A percentile compares a stretch with the other conserved stretches of the same genome.
These are phyloP conservation scores for Euphrasia arctica DNA, from an alignment of 305 asterid genomes.

Conservation along the genomic window DNA sequence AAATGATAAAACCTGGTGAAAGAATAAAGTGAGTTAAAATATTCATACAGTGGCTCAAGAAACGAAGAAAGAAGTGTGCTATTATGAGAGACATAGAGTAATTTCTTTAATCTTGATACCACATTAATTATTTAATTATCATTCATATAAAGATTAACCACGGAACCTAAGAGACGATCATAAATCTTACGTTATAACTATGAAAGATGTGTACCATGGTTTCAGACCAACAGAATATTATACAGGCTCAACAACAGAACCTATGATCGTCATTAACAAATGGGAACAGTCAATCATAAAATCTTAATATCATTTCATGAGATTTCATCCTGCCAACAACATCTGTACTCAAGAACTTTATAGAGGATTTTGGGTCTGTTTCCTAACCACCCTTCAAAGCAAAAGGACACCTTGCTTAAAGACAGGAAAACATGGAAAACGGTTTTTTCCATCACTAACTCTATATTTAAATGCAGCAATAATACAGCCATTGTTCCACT, in stretches of 20 bases:
- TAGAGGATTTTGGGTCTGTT: background rate
- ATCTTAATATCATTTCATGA: background rate
- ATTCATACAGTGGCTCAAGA: conserved; percentile 21
- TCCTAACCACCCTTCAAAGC: background rate
- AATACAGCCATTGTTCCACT: background rate
- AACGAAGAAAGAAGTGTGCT: conserved; percentile 4
- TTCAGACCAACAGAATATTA: conserved; percentile 13
- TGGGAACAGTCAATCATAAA: background rate
- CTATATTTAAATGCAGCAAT: background rate
- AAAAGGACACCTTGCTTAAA: background rate
- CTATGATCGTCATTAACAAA: background rate
- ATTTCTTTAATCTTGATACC: background rate
- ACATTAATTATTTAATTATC: background rate
- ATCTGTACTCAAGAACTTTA: background rate
- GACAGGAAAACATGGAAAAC: background rate
- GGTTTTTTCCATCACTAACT: background rate
- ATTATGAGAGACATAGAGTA: background rate
- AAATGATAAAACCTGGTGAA: conserved; percentile 77
- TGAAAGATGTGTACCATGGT: conserved; percentile 12
- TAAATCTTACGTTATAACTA: background rate
- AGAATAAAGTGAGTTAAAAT: conserved; percentile 22
- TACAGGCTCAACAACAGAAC: background rate
- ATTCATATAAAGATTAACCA: background rate
- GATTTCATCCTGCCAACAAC: background rate
- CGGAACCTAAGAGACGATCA: background rate